Evolutionary conservation across 2,329 filamentous ascomycete species (phyloP).

Genomic region (Venturia pyrina): DNA sequence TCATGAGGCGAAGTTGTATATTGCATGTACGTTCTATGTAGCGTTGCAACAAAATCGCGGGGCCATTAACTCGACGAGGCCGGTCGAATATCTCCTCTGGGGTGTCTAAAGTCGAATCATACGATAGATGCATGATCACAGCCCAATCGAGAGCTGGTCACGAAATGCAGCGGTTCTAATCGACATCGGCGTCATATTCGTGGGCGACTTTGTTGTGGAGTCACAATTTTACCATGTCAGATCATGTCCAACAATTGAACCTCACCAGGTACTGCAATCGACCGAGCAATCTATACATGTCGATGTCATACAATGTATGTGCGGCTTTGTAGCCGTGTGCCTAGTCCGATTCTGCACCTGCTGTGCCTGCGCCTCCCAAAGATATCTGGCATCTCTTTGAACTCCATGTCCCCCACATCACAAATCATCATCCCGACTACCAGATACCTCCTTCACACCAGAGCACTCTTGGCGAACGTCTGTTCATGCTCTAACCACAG

Average conservation of each 20-base stretch:
- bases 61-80: not conserved
- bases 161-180: not conserved
- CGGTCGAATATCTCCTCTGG: not conserved
- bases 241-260: not conserved
- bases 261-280: not conserved
- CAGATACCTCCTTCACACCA: not conserved
- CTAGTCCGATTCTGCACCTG: not conserved
- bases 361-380: not conserved
- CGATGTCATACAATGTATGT: not conserved
- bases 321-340: not conserved
- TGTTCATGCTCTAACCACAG: not conserved
- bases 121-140: not conserved
- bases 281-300: not conserved
- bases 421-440: not conserved
- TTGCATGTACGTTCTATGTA: not conserved
- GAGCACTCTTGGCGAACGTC: not conserved
- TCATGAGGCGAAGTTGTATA: not conserved
- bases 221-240: not conserved
- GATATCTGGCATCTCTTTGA: not conserved
- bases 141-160: not conserved
- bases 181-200: not conserved
- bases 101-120: not conserved
- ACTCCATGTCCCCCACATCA: not conserved
- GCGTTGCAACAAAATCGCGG: not conserved
- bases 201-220: not conserved